Conservation (phyloP, 2,329 filamentous ascomycete species). For the Beauveria pseudobassiana region DNA sequence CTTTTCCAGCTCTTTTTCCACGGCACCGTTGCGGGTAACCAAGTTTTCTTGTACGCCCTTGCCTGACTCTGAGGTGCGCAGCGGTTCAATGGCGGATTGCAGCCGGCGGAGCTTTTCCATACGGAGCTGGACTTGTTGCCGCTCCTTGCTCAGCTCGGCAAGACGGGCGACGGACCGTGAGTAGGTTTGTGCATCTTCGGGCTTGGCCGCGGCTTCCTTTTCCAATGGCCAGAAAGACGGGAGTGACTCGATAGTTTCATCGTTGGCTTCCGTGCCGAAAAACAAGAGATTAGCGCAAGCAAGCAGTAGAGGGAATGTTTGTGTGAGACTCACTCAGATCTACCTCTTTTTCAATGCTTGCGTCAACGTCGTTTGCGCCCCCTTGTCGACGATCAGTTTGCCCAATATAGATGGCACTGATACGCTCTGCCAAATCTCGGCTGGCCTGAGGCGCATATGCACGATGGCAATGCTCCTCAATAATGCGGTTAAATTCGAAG, state of each 20-base stretch:
- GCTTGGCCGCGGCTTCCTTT: constrained; percentile 28
- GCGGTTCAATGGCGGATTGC: constrained; percentile 41
- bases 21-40: constrained; percentile 54
- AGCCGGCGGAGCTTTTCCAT: constrained; percentile 43
- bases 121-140: constrained; percentile 27
- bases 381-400: constrained; percentile 33
- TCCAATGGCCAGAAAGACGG: constrained; percentile 39
- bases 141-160: constrained; percentile 36
- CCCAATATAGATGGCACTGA: constrained; percentile 56
- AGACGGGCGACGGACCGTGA: constrained; percentile 42
- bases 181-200: constrained; percentile 45
- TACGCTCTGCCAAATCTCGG: constrained; percentile 65
- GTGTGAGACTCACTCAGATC: constrained; percentile 34
- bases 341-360: constrained; percentile 29
- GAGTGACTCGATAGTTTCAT: constrained; percentile 37
- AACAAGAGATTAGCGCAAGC: background rate
- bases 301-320: background rate
- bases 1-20: constrained; percentile 59
- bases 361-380: constrained; percentile 29
- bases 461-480: constrained; percentile 58
- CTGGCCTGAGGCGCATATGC: constrained; percentile 63
- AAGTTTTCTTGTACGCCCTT: constrained; percentile 56
- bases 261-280: constrained; percentile 26
- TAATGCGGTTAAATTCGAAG: constrained; percentile 49
- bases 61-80: constrained; percentile 21